These are phyloP conservation scores for Onygenales sp. DNA, from an alignment of 2,329 filamentous ascomycete genomes.

Conservation along the genomic window DNA sequence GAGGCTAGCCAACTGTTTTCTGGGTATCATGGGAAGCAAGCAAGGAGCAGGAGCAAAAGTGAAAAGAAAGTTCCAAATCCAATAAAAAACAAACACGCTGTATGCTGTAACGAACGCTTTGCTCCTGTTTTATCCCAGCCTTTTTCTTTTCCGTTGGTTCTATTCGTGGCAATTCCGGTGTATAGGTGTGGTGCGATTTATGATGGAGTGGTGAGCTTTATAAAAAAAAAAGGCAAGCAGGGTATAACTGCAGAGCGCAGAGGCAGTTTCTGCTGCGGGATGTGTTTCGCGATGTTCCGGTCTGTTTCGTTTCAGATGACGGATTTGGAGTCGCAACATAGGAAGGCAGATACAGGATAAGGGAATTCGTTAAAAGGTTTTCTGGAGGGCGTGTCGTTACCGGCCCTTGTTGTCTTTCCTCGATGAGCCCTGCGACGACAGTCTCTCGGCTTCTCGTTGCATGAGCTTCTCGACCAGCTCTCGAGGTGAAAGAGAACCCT, in stretches of 20 bases:
- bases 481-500: constrained; percentile 17
- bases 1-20: background rate
- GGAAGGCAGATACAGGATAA: background rate
- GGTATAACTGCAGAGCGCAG: background rate
- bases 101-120: background rate
- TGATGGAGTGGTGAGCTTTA: background rate
- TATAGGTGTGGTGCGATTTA: background rate
- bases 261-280: no score
- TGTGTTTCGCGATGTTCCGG: no score
- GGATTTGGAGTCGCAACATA: background rate
- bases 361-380: background rate
- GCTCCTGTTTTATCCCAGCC: background rate
- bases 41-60: background rate
- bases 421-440: constrained; percentile 15
- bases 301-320: no score
- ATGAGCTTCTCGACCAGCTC: constrained; percentile 26
- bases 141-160: background rate
- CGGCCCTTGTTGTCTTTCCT: constrained; percentile 20
- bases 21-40: background rate
- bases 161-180: background rate
- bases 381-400: constrained; percentile 10
- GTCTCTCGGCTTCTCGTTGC: constrained; percentile 23
- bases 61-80: background rate
- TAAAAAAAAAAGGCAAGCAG: constrained; percentile 1
- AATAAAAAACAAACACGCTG: background rate